Conservation (phyloP, 805 yeast genomes). For the Metschnikowia continentalis region DNA sequence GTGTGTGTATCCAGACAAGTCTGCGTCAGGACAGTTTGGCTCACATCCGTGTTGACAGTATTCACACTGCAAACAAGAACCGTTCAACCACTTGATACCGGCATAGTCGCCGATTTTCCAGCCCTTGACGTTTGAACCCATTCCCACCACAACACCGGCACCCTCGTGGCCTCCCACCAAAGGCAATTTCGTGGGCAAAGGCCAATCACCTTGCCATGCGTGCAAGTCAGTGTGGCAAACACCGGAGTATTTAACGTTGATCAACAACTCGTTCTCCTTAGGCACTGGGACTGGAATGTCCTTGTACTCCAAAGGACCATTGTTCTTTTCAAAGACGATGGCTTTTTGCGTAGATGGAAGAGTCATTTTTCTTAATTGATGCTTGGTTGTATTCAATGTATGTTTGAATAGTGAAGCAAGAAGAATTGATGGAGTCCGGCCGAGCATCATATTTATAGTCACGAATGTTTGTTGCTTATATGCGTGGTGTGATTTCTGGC, state of each 20-base stretch:
- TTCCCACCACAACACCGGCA: conserved; percentile 44
- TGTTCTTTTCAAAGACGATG: conserved; percentile 38
- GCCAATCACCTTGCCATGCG: conserved; percentile 49
- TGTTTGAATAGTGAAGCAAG: neutral
- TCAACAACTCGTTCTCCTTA: conserved; percentile 38
- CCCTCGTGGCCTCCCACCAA: conserved; percentile 48
- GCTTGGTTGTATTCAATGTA: neutral
- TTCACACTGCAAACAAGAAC: conserved; percentile 42
- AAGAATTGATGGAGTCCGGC: neutral
- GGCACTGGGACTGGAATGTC: conserved; percentile 41
- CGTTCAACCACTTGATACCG: conserved; percentile 45
- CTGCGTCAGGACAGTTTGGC: conserved; percentile 59
- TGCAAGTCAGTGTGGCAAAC: conserved; percentile 47
- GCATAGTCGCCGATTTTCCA: conserved; percentile 44
- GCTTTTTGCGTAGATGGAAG: conserved; percentile 43
- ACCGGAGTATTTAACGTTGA: conserved; percentile 44
- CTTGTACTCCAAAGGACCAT: conserved; percentile 39
- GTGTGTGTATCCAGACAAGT: conserved; percentile 70
- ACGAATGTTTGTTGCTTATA: neutral
- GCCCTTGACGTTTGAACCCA: conserved; percentile 39
- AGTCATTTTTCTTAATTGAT: conserved; percentile 11
- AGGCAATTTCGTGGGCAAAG: conserved; percentile 41
- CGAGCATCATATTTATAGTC: neutral
- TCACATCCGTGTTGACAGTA: conserved; percentile 42
- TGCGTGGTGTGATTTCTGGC: conserved; percentile 1